Base-by-base conservation (phyloP, 108 stramenopile species). In the Cyclotella baltica region DNA sequence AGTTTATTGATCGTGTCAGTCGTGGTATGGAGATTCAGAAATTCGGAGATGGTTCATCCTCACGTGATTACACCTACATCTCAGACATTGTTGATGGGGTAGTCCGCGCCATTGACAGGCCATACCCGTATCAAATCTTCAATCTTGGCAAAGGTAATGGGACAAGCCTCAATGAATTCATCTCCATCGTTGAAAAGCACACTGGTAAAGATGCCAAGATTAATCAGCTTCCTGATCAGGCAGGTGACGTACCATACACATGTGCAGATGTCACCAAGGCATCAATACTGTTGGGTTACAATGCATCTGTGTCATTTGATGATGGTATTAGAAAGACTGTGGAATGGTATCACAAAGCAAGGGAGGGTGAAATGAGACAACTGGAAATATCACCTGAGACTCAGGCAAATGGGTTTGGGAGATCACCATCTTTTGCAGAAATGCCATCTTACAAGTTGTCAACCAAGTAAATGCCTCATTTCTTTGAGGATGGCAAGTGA, bases 51-150 rank as follows among this genome's bases (percentile, higher is more conserved):
- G 99, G 98, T 18, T 89, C 92, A 37, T 89, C 92, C 31, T 82
- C 85, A 36, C 91, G 99, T 34, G 98, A 98, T 73, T 99, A 98
- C 92, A 98, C 98, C 36, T 99, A 98, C 93, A 97, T 99, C 77
- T 82, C 76, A 22, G 99, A 99, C 77, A 98, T 99, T 87, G 99
- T 98, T 10, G 95, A 97, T 74, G 99, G 99, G 6, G 88, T 98
- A 22, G 85, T 99, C 11, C 90, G 94, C 19, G 80, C 98, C 20
- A 89, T 99, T 56, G 99, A 99, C 85, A 86, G 94, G 37, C 96
- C 95, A 0, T 85, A 95, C 76, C 92, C 92, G 37, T 98, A 96
- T 81, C 85, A 98, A 78, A 85, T 99, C 8, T 94, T 97, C 88
- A 99, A 99, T 80, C 84, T 99, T 31, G 99, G 99, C 20, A 97